Base-by-base conservation (phyloP, 495 filamentous ascomycete genomes). In the Rhizodiscina lignyota region DNA sequence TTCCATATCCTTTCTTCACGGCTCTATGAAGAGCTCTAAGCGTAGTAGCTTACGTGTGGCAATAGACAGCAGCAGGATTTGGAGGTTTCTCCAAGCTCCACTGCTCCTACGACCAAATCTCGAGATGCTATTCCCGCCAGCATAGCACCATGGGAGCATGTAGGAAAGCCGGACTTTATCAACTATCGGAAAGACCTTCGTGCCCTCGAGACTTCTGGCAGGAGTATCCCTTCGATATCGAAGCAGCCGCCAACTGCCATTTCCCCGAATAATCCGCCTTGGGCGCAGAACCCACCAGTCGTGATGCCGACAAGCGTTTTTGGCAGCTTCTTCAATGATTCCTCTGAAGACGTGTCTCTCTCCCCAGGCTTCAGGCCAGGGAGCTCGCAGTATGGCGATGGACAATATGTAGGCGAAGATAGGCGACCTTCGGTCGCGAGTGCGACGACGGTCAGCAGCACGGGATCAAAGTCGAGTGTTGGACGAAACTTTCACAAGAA, bases 401-500 rank as follows among this genome's bases (percentile, higher is more conserved):
- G 69, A 48, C 80, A 83, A 37, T 82, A 79, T 19, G 67, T 76
- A 10, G 74, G 76, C 21, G 58, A 67, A 46, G 73, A 82, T 39
- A 66, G 89, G 35, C 69, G 91, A 34, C 91, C 91, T 8, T 96
- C 91, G 16, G 67, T 85, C 37, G 82, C 84, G 5, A 94, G 86
- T 53, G 75, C 77, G 27, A 89, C 78, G 5, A 91, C 81, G 26
- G 78, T 81, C 4, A 92, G 86, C 50, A 96, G 89, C 43, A 74
- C 78, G 37, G 89, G 85, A 5, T 96, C 89, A 12, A 83, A 79
- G 51, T 73, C 79, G 4, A 89, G 79, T 48, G 54, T 74, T 16
- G 62, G 79, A 43, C 68, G 75, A 34, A 70, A 71, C 24, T 62
- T 81, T 34, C 67, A 78, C 54, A 84, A 79, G 58, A 68, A 81